These are phyloP conservation scores for Cryomyces antarcticus DNA, from an alignment of 495 filamentous ascomycete genomes.

Conservation along the genomic window DNA sequence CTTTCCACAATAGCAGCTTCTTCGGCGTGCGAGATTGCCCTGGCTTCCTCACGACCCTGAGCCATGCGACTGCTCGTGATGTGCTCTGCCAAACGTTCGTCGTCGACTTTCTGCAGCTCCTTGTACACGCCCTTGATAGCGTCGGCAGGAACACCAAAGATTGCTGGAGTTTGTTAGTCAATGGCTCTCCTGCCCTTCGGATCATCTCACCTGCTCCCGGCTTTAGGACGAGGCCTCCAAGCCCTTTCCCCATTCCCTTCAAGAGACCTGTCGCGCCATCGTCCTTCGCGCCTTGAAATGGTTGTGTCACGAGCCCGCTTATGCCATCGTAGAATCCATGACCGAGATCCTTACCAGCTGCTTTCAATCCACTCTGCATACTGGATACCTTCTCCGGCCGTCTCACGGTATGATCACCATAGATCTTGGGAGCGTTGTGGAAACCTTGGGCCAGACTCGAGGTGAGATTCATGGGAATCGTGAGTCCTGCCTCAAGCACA, in stretches of 20 bases:
- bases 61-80: not conserved
- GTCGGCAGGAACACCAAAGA: not conserved
- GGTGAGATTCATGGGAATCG: not conserved
- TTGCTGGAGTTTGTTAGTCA: not conserved
- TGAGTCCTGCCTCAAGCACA: not conserved
- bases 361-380: conserved; percentile 1
- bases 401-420: conserved; percentile 4
- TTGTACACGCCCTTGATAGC: not conserved
- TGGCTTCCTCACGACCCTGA: not conserved
- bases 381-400: conserved; percentile 2
- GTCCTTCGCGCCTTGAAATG: conserved; percentile 38
- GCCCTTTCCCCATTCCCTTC: conserved; percentile 52
- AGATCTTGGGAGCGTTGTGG: conserved; percentile 6
- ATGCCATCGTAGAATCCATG: conserved; percentile 57
- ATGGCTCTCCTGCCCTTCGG: not conserved
- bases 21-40: too few species aligned
- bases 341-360: conserved; percentile 23
- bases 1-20: too few species aligned
- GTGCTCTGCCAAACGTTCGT: not conserved
- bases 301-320: conserved; percentile 46
- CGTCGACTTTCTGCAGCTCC: not conserved
- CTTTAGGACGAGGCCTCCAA: conserved; percentile 3
- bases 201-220: conserved; percentile 1
- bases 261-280: conserved; percentile 39
- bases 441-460: conserved; percentile 2